Evolutionary conservation across 192 early-diverging fungal species (phyloP).

Genomic region (Backusella parvicylindrica): DNA sequence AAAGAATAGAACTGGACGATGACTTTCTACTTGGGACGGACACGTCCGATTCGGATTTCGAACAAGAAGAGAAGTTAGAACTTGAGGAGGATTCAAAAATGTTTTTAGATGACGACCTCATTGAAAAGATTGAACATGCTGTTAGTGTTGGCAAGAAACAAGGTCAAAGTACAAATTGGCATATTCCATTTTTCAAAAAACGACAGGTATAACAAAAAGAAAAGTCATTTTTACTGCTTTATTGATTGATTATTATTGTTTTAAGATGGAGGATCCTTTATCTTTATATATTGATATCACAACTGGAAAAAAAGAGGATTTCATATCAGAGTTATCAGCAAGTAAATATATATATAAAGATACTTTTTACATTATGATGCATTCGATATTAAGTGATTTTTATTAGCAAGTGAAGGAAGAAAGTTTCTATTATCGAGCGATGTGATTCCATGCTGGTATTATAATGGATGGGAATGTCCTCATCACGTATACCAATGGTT

Average conservation of each 20-base stretch:
- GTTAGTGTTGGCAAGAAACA: not conserved
- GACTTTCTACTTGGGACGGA: not conserved
- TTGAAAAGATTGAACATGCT: not conserved
- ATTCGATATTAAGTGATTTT: too few species aligned
- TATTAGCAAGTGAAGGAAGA: constrained; percentile 2
- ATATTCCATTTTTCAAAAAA: not conserved
- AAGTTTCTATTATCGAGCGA: constrained; percentile 5
- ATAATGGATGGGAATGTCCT: constrained; percentile 15
- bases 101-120: not conserved
- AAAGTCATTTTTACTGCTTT: not conserved
- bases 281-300: not conserved
- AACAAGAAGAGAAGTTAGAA: not conserved
- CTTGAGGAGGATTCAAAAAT: not conserved
- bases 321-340: constrained; percentile 5
- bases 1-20: not conserved
- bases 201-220: not conserved
- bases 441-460: constrained; percentile 4
- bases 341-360: too few species aligned
- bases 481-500: not conserved
- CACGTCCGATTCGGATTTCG: not conserved
- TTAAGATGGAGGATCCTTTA: not conserved
- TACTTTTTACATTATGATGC: too few species aligned
- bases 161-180: not conserved
- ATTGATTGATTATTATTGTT: not conserved
- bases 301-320: not conserved